A percentile compares a stretch with the other conserved stretches of the same genome.
These are phyloP conservation scores for Pestalotiopsis sp. DNA, from an alignment of 2,329 filamentous ascomycete genomes.

Conservation along the genomic window DNA sequence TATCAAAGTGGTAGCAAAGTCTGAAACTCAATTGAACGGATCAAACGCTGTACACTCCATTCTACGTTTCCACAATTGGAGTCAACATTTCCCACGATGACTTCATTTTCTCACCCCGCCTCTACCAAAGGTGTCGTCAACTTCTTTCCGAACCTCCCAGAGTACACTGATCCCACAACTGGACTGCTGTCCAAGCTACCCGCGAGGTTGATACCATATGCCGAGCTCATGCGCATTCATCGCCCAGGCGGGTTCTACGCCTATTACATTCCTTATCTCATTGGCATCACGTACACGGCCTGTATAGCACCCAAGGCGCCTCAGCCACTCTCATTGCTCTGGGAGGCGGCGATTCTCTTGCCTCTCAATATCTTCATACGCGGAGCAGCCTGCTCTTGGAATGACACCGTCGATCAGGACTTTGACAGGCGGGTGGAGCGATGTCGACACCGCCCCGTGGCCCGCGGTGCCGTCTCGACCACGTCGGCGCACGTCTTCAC, in stretches of 20 bases:
- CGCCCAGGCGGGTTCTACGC: slow-evolving; percentile 54
- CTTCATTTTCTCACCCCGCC: neutral
- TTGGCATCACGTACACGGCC: slow-evolving; percentile 48
- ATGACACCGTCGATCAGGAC: slow-evolving; percentile 37
- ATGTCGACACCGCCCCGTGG: slow-evolving; percentile 35
- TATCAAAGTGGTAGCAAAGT: neutral
- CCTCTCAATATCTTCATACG: neutral
- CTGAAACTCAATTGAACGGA: neutral
- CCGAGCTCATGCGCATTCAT: slow-evolving; percentile 54
- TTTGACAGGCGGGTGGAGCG: slow-evolving; percentile 34
- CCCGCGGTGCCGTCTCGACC: slow-evolving; percentile 34
- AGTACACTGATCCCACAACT: neutral
- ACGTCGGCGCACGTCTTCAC: slow-evolving; percentile 33
- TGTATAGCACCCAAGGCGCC: slow-evolving; percentile 28
- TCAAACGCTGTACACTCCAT: neutral
- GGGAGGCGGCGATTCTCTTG: neutral
- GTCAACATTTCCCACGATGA: neutral
- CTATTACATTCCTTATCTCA: slow-evolving; percentile 51
- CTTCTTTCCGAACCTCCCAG: neutral
- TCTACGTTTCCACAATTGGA: neutral
- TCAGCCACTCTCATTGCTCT: neutral
- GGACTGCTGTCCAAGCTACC: neutral
- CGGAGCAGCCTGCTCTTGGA: slow-evolving; percentile 25
- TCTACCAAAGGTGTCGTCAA: neutral
- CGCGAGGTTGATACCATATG: slow-evolving; percentile 35